A percentile compares a stretch with the other conserved stretches of the same genome.
Conservation (phyloP, 2,329 filamentous ascomycete species). For the Fusarium annulatum region DNA sequence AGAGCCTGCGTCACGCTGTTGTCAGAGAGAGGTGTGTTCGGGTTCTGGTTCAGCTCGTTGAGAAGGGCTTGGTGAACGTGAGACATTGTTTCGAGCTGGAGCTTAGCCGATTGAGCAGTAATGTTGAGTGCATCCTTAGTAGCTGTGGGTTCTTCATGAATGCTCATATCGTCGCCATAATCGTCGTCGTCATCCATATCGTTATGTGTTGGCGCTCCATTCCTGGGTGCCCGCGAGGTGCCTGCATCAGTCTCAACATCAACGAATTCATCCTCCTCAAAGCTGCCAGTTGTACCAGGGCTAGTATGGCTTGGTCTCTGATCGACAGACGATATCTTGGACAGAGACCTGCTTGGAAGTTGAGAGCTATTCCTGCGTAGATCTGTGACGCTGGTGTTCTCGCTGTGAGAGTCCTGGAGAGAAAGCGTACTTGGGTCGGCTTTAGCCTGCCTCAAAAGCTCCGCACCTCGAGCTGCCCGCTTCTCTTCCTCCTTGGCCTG, state of each 20-base stretch:
- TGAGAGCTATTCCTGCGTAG: constrained; percentile 58
- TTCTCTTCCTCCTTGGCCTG: constrained; percentile 91
- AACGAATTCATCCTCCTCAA: constrained; percentile 64
- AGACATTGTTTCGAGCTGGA: constrained; percentile 91
- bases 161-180: constrained; percentile 78
- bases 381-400: constrained; percentile 64
- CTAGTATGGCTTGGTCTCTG: constrained; percentile 53
- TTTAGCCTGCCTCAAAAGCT: constrained; percentile 81
- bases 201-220: constrained; percentile 51
- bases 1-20: constrained; percentile 80
- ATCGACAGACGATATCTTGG: constrained; percentile 42
- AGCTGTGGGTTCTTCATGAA: constrained; percentile 76
- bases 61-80: constrained; percentile 87
- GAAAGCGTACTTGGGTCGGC: constrained; percentile 73
- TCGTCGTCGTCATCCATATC: constrained; percentile 79
- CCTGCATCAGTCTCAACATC: constrained; percentile 61
- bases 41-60: constrained; percentile 72
- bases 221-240: constrained; percentile 50
- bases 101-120: constrained; percentile 91
- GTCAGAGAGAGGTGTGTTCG: constrained; percentile 79
- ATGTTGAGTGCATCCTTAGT: constrained; percentile 97
- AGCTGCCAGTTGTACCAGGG: constrained; percentile 60
- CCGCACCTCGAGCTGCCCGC: constrained; percentile 78
- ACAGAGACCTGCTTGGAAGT: constrained; percentile 48
- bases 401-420: constrained; percentile 60